phyloP scores from a whole-genome alignment of 2,329 filamentous ascomycete genomes.

The Alternaria conjuncta region DNA sequence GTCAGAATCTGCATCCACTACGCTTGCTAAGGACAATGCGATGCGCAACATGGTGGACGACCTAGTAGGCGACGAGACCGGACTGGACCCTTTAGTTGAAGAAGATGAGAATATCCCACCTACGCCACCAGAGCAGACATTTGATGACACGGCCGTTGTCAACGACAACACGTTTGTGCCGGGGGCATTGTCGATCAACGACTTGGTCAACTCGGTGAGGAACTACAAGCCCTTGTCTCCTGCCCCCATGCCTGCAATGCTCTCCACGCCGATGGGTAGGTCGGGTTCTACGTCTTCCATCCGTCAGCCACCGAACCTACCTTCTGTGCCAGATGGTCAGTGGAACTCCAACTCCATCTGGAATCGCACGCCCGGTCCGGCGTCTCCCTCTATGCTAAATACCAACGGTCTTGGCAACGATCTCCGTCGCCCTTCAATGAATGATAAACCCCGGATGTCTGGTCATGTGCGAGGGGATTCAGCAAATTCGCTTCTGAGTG shows the following conservation, averaged over 20 bases:
- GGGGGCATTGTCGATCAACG: constrained; percentile 40
- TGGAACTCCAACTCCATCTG: constrained; percentile 47
- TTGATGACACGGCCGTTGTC: constrained; percentile 49
- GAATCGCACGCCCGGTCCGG: constrained; percentile 43
- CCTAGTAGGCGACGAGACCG: constrained; percentile 55
- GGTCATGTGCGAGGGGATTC: constrained; percentile 55
- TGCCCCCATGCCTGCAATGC: constrained; percentile 28
- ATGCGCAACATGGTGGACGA: constrained; percentile 66
- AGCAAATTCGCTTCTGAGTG: constrained; percentile 50
- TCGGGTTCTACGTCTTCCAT: constrained; percentile 44
- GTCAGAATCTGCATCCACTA: constrained; percentile 58
- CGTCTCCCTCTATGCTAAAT: constrained; percentile 35
- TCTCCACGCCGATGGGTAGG: constrained; percentile 44
- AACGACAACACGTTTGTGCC: constrained; percentile 40
- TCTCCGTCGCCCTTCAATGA: constrained; percentile 40
- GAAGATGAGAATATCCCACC: constrained; percentile 54
- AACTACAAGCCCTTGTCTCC: constrained; percentile 45
- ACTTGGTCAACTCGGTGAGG: constrained; percentile 47
- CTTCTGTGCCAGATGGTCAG: constrained; percentile 47
- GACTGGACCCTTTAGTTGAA: constrained; percentile 49
- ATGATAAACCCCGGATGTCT: constrained; percentile 39
- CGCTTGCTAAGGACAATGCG: constrained; percentile 53
- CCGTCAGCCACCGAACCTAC: constrained; percentile 42
- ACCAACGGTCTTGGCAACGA: constrained; percentile 22
- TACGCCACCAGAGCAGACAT: constrained; percentile 55